Conservation (phyloP, 148 eudicot species). For the Dysphania ambrosioides region DNA sequence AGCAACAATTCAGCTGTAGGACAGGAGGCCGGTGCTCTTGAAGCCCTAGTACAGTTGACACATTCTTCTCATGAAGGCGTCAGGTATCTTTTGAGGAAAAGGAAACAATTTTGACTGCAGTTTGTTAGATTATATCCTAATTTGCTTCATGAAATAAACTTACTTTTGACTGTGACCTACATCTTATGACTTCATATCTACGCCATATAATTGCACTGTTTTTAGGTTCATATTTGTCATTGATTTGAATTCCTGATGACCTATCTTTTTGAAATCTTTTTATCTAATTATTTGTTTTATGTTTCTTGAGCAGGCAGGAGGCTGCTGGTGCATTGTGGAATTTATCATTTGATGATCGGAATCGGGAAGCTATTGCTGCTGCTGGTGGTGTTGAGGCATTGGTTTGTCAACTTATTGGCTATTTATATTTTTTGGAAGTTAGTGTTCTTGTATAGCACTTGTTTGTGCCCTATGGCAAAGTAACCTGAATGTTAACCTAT, state of each 20-base stretch:
- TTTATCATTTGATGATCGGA: constrained; percentile 90
- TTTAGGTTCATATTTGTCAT: not conserved
- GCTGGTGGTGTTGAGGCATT: constrained; percentile 98
- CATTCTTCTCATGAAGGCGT: constrained; percentile 92
- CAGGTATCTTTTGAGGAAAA: constrained; percentile 47
- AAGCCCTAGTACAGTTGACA: constrained; percentile 86
- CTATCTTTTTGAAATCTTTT: not conserved
- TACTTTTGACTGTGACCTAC: not conserved
- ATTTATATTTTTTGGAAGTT: no score
- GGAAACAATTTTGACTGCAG: not conserved
- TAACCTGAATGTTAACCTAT: constrained; percentile 5
- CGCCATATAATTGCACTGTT: not conserved
- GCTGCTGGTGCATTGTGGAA: constrained; percentile 99
- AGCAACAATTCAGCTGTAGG: constrained; percentile 91
- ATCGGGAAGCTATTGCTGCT: constrained; percentile 91
- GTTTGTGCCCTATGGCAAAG: not conserved
- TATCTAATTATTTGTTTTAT: not conserved
- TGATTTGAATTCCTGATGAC: not conserved
- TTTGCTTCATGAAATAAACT: not conserved
- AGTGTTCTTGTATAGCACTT: not conserved
- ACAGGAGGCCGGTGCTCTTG: constrained; percentile 94
- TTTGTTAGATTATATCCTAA: not conserved
- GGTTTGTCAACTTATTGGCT: constrained; percentile 46
- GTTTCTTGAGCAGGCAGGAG: constrained; percentile 68
- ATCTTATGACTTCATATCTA: not conserved